Base-by-base conservation (phyloP, 148 eudicot species). In the Fagopyrum tataricum region DNA sequence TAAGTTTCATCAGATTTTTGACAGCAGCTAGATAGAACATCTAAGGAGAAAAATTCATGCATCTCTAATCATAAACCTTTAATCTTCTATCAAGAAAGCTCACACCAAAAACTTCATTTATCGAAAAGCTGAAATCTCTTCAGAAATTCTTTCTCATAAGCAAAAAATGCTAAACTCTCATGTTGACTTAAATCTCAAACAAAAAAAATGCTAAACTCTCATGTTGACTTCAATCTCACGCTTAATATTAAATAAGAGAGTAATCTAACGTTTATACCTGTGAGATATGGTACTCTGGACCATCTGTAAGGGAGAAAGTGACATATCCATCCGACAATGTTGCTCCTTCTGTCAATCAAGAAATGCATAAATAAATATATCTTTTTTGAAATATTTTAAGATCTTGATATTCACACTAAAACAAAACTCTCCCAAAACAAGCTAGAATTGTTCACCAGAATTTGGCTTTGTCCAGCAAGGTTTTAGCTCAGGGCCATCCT, bases 251-350 rank as follows among this genome's bases (percentile, higher is more conserved):
- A 13, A n/a, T 3, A 20, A 55, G 61, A 24, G 31, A 55, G 26
- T 8, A 3, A 21, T 5, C 6, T 49, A 49, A 31, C 37, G 37
- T 21, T 13, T 37, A 64, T 76, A 93, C 98, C 97, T 94, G 98
- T 53, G 98, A 87, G 79, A 91, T 86, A 79, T 94, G 98, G 81
- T 88, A 94, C 81, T 91, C 98, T 18, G 98, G 98, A 79, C 98
- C 98, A 72, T 91, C 92, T n/a, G 93, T 91, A 26, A 94, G 81
- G 42, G 98, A 94, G 81, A 94, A 91, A 56, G 97, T 91, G 64
- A 94, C 90, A 78, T 83, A 89, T 13, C 98, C 98, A 64, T 87
- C 80, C 10, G 89, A 78, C 75, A 79, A 72, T 24, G 76, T 76
- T 14, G 80, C 76, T 71, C 84, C 93, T 58, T 84, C 96, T 86